A percentile compares a stretch with the other conserved stretches of the same genome.
Conservation (phyloP, 345 rosid species). For the Punica granatum region DNA sequence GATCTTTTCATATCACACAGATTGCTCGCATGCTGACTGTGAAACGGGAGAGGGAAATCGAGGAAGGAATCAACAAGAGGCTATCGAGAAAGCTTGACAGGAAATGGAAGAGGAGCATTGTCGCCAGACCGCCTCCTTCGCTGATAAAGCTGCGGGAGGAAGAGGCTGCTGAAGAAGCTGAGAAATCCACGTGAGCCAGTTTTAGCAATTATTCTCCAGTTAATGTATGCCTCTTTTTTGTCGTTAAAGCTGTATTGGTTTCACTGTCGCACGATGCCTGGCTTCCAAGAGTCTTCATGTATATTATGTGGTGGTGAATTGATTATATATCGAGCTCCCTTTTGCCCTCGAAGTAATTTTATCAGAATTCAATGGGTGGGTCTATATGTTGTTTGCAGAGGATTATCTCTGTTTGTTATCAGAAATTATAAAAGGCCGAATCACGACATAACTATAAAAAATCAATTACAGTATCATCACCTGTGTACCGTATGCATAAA, state of each 20-base stretch:
- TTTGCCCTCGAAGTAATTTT: too few species aligned
- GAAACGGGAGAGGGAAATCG: slow-evolving; percentile 80
- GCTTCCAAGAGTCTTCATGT: too few species aligned
- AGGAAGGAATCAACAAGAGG: slow-evolving; percentile 81
- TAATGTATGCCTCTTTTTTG: background rate
- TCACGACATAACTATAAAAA: too few species aligned
- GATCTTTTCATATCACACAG: slow-evolving; percentile 20
- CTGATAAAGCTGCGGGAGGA: slow-evolving; percentile 63
- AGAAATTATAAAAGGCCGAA: too few species aligned
- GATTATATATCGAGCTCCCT: too few species aligned
- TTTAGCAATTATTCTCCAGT: background rate
- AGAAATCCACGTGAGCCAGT: slow-evolving; percentile 43
- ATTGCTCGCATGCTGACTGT: slow-evolving; percentile 78
- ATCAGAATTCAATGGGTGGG: too few species aligned
- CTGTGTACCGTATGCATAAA: too few species aligned
- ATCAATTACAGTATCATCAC: too few species aligned
- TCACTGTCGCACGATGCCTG: too few species aligned
- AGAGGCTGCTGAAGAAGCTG: slow-evolving; percentile 80
- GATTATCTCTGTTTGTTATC: too few species aligned
- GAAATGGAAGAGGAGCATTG: slow-evolving; percentile 84
- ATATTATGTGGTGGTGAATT: too few species aligned
- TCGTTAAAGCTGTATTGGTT: background rate
- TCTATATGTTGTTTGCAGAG: too few species aligned
- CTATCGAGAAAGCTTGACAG: slow-evolving; percentile 85
- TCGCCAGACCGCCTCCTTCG: slow-evolving; percentile 81